Percentiles rank a stretch among this genome's conserved stretches.
Conservation (phyloP, 306 rosid species). For the Sicyos baderoa region DNA sequence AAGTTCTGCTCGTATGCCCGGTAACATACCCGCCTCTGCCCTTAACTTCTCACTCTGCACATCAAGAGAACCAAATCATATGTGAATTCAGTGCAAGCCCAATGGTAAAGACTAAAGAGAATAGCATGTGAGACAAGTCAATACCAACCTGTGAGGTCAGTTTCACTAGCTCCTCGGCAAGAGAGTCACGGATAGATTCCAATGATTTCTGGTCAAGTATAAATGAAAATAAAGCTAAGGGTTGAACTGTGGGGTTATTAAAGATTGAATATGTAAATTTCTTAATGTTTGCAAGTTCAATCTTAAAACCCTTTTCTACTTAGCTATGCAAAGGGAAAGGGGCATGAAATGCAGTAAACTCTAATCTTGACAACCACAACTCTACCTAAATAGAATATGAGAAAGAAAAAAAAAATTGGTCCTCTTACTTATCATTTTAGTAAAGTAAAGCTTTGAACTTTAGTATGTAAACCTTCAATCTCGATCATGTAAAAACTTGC, state of each 20-base stretch:
- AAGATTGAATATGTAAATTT: too few relatives aligned
- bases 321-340: not conserved
- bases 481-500: not conserved
- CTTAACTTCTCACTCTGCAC: slow-evolving; percentile 87
- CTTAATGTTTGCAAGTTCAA: too few relatives aligned
- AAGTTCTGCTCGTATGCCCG: slow-evolving; percentile 86
- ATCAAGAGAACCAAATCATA: slow-evolving; percentile 21
- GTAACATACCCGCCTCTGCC: slow-evolving; percentile 63
- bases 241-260: slow-evolving; percentile 4
- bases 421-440: not conserved
- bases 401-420: not conserved
- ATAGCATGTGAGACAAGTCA: not conserved
- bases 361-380: not conserved
- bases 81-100: not conserved
- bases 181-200: slow-evolving; percentile 97
- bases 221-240: slow-evolving; percentile 14
- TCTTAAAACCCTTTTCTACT: too few relatives aligned
- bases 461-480: not conserved
- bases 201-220: slow-evolving; percentile 54
- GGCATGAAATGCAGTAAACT: slow-evolving; percentile 8
- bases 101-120: not conserved
- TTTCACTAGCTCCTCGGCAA: slow-evolving; percentile 91
- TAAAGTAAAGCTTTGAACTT: too few relatives aligned
- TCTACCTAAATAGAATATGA: not conserved
- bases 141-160: slow-evolving; percentile 77